Base-by-base conservation (phyloP, 768 basidiomycete species). In the Thelephora aurantiotincta region DNA sequence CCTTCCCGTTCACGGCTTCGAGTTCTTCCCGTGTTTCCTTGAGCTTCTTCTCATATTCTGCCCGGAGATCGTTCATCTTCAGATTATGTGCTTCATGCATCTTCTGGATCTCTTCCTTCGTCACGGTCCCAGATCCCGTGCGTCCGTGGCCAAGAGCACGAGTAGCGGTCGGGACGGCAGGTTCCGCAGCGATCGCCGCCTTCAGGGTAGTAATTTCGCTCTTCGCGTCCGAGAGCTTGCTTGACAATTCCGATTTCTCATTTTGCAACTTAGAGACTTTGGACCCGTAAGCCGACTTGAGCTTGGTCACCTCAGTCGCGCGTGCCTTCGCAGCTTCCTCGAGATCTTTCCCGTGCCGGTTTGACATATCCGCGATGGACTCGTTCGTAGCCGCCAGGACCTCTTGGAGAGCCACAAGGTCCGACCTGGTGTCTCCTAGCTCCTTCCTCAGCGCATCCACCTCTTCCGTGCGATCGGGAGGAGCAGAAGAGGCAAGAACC, bases 81-180 rank as follows among this genome's bases (percentile, higher is more conserved):
- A 82, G 68, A 59, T 83, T 85, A 61, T 92, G 89, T 5, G 89
- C 89, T 60, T 87, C 82, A 53, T 91, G 83, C 57, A 86, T 64
- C 57, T 71, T 74, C 59, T 79, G 77, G 35, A 92, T 64, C 48
- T 91, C 87, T 52, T 87, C 86, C 54, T 78, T 80, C 33, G 84
- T 75, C 6, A 87, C 76, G 13, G 68, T 72, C 19, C 60, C 52
- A 7, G 69, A 64, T 1, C 70, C 65, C 43, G 68, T 62, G 36
- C 63, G 59, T 18, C 62, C 57, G 1, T 60, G 64, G 12, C 77
- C 78, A 51, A 81, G 83, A 51, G 63, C 73, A 62, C 74, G 79
- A 3, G 78, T 72, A 2, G 73, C 59, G 23, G 66, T 60, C 4
- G 26, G 26, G 26, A 30, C 9, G n/a, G 63, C 53, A 1, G 66